Evolutionary conservation across 164 flowering plant genomes (phyloP).

Genomic region (Brasenia schreberi): DNA sequence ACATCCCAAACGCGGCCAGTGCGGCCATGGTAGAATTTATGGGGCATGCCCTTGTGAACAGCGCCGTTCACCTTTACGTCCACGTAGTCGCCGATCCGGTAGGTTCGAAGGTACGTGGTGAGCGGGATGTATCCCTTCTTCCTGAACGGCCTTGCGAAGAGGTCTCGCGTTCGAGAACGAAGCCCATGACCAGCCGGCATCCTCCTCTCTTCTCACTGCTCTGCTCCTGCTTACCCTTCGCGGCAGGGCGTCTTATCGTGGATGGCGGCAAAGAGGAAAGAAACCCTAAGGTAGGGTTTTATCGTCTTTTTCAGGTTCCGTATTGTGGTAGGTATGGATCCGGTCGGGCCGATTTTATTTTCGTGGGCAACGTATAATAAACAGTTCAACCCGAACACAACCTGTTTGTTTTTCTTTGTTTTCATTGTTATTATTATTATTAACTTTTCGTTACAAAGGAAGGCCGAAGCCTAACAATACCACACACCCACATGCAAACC

Average conservation of each 20-base stretch:
- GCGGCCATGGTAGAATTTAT: constrained; percentile 31
- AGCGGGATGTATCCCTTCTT: constrained; percentile 25
- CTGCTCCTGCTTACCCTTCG: neutral
- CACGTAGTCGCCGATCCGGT: constrained; percentile 21
- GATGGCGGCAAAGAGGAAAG: neutral
- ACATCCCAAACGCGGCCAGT: constrained; percentile 27
- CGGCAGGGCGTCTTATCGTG: neutral
- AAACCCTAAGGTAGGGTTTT: neutral
- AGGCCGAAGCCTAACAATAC: too few species aligned
- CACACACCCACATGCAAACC: too few species aligned
- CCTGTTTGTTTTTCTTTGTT: too few species aligned
- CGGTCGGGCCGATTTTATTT: constrained; percentile 16
- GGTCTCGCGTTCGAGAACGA: constrained; percentile 19
- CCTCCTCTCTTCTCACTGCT: neutral
- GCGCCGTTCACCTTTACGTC: constrained; percentile 28
- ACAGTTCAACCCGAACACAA: too few species aligned
- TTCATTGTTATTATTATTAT: too few species aligned
- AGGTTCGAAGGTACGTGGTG: constrained; percentile 20
- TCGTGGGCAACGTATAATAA: too few species aligned
- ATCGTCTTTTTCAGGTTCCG: too few species aligned
- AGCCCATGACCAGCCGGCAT: constrained; percentile 30
- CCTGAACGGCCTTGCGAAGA: constrained; percentile 21
- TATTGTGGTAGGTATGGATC: too few species aligned
- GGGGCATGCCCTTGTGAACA: constrained; percentile 33
- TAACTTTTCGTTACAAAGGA: too few species aligned